phyloP scores from a whole-genome alignment of 805 yeast species.

The Naumovozyma baii region DNA sequence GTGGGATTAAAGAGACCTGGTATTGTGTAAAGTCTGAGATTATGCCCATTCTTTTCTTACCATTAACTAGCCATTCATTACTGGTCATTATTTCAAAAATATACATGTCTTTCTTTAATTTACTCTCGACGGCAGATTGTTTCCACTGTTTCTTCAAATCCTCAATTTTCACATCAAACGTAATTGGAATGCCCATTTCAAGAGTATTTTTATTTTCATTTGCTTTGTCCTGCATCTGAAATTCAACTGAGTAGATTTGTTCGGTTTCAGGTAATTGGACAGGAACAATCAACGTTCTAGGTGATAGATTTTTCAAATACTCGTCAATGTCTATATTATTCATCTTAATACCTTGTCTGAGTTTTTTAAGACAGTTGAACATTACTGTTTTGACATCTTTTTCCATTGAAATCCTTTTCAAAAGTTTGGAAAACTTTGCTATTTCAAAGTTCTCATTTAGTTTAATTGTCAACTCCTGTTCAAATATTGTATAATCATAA shows the following conservation, averaged over 20 bases:
- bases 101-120: not conserved
- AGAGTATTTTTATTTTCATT: not conserved
- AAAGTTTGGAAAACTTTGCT: conserved; percentile 1
- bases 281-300: conserved; percentile 17
- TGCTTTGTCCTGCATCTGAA: conserved; percentile 1
- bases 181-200: conserved; percentile 15
- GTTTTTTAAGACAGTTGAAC: conserved; percentile 10
- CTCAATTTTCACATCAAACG: conserved; percentile 11
- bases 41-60: conserved; percentile 49
- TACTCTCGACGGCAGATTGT: not conserved
- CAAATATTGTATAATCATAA: conserved; percentile 18
- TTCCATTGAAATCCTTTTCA: conserved; percentile 4
- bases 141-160: conserved; percentile 19
- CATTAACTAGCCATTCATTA: conserved; percentile 76
- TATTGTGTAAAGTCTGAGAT: conserved; percentile 26
- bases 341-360: conserved; percentile 14
- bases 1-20: conserved; percentile 53
- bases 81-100: conserved; percentile 38
- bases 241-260: conserved; percentile 17
- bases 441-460: conserved; percentile 3
- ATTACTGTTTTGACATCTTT: conserved; percentile 12
- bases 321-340: conserved; percentile 18
- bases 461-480: conserved; percentile 7
- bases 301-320: conserved; percentile 15
- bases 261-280: conserved; percentile 22